Evolutionary conservation across 176 grass and related monocot species (phyloP), one percentile per base, ranked within the genome.

Genomic region (Aegilops umbellulata): DNA sequence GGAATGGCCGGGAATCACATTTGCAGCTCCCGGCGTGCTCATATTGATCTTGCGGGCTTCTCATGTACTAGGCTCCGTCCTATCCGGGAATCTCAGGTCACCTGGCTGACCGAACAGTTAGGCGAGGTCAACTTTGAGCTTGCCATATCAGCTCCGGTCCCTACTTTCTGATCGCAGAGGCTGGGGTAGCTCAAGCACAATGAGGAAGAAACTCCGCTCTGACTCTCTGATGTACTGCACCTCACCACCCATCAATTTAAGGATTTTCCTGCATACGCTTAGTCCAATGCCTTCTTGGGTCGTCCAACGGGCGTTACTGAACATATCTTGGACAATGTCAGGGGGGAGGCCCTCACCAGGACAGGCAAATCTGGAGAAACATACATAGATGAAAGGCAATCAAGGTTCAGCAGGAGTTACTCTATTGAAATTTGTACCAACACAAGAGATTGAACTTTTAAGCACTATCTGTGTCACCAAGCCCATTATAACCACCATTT

Each of bases 151-250:
- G 63, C 64, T 85, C 51, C 60, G 80, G 65, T 87, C 91, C 74
- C 85, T 88, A 79, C 74, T 92, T 60, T 60, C 66, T 83, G 85
- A 70, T 90, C 47, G 84, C 25, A 17, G 76, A 78, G 86, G 70
- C 32, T 79, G 91, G 25, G 92, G 94, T n/a, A 96, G 94, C 76
- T 99, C 94, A 0, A 96, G 73, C 64, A 84, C 42, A 4, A 99
- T 87, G 70, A 82, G 87, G 90, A 96, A 99, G 92, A 88, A 96
- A 90, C 97, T 94, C 73, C 92, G 92, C 64, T 94, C 94, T 12
- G 97, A 99, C 80, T 96, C 97, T 77, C 94, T 94, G 26, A 96
- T 94, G 41, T 96, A 96, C 80, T 99, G 97, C 78, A 99, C 97
- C 68, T 99, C 94, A 1, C 97, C 97, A 6, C 92, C 90, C 97